Evolutionary conservation across 2,329 filamentous ascomycete genomes (phyloP), one percentile per base, ranked within the genome.

Genomic region (Clarireedia homoeocarpa): DNA sequence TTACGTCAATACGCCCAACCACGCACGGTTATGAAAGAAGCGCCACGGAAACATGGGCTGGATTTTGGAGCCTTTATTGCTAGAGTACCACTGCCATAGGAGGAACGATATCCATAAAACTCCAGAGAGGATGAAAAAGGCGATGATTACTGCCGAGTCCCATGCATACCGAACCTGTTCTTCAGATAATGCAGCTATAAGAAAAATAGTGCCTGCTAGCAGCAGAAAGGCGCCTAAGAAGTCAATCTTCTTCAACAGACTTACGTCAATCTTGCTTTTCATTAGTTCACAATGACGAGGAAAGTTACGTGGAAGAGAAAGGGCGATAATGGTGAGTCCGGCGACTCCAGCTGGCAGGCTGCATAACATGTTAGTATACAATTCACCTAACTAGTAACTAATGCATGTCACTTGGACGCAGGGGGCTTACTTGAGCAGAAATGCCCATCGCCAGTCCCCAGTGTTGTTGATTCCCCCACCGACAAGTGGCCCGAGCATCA

Each of bases 101-200:
- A 71, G 63, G 51, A 72, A 69, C 3, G 61, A 60, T 38, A 68
- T 55, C 61, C 67, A 71, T 15, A 63, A 58, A 34, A 70, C 23
- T 48, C 53, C 56, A 10, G 60, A 60, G n/a, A 62, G 20, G 1
- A 65, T 40, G 0, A 69, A 51, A 2, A 66, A 67, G 9, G 64
- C 59, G 4, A 76, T 67, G 4, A 78, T 70, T 5, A 70, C 58
- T 0, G 68, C 67, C 45, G 71, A 74, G 6, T 59, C 64, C 76
- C 76, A 79, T 3, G 71, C 61, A 51, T 74, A 76, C 5, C 66
- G 66, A 17, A 69, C 62, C 5, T 75, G 75, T 5, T 66, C 75
- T 59, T 76, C 69, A 48, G 79, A 71, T 14, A 79, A 66, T 1
- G 71, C 74, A 40, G 75, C 73, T 15, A 77, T 71, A n/a, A 78